These are phyloP conservation scores for Hylodesmum podocarpum DNA, from an alignment of 306 rosid genomes.

Conservation along the genomic window DNA sequence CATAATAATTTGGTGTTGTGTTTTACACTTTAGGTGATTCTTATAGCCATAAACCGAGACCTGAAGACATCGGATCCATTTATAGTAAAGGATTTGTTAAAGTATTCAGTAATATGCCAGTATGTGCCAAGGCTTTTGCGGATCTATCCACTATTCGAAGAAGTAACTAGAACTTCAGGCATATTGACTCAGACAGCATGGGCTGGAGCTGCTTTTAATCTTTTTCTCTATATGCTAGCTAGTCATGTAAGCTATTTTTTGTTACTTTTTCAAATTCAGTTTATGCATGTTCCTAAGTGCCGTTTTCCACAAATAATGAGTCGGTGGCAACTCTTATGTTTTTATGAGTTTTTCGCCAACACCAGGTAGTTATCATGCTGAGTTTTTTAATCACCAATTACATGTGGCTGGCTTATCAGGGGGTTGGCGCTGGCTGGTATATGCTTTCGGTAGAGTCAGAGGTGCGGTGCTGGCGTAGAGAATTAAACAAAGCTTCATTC, in stretches of 20 bases:
- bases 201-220: slow-evolving; percentile 89
- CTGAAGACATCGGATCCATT: slow-evolving; percentile 26
- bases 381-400: slow-evolving; percentile 21
- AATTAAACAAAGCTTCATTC: background rate
- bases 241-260: slow-evolving; percentile 71
- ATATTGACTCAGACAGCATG: slow-evolving; percentile 85
- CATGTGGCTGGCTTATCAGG: slow-evolving; percentile 40
- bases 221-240: slow-evolving; percentile 79
- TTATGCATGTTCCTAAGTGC: background rate
- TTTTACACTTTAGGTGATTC: slow-evolving; percentile 47
- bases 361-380: background rate
- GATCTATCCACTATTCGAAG: slow-evolving; percentile 65
- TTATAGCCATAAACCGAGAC: slow-evolving; percentile 41
- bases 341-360: no score
- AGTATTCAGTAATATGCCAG: slow-evolving; percentile 47
- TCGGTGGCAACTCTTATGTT: no score
- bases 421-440: slow-evolving; percentile 85
- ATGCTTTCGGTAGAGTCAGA: slow-evolving; percentile 59
- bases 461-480: slow-evolving; percentile 56
- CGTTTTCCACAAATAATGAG: no score
- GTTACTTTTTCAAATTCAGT: background rate
- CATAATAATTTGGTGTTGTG: background rate
- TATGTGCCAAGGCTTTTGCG: slow-evolving; percentile 72
- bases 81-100: slow-evolving; percentile 51
- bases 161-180: slow-evolving; percentile 81